Percentiles rank a stretch among this genome's conserved stretches.
Evolutionary conservation across 441 rosid genomes (phyloP).

Genomic region (Eugenia klotzschiana): DNA sequence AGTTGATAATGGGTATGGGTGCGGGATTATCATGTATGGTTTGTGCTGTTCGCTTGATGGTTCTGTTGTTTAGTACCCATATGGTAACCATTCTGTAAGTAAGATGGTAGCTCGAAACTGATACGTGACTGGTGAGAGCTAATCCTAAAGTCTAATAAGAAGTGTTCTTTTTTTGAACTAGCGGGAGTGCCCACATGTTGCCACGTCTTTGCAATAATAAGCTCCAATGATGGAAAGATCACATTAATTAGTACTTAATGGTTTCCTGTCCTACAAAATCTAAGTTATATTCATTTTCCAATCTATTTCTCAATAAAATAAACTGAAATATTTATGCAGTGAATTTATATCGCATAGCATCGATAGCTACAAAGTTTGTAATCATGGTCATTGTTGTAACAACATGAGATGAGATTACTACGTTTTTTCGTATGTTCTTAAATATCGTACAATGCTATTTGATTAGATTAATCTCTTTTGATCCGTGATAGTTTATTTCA

Average conservation of each 20-base stretch:
- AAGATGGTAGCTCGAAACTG: no score
- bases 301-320: background rate
- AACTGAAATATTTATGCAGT: background rate
- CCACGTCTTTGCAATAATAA: background rate
- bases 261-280: background rate
- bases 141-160: background rate
- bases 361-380: background rate
- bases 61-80: no score
- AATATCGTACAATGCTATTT: background rate
- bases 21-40: no score
- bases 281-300: background rate
- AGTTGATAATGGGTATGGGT: no score
- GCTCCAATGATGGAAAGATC: background rate
- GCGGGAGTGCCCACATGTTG: background rate
- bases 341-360: background rate
- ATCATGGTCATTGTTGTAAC: background rate
- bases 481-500: no score
- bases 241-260: background rate
- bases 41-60: no score
- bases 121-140: no score
- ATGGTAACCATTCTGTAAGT: no score
- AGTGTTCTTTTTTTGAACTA: background rate
- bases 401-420: background rate
- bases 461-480: background rate
- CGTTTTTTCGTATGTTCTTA: background rate